These are phyloP conservation scores for Colletotrichum sp. DNA, from an alignment of 2,329 filamentous ascomycete species.

Conservation along the genomic window DNA sequence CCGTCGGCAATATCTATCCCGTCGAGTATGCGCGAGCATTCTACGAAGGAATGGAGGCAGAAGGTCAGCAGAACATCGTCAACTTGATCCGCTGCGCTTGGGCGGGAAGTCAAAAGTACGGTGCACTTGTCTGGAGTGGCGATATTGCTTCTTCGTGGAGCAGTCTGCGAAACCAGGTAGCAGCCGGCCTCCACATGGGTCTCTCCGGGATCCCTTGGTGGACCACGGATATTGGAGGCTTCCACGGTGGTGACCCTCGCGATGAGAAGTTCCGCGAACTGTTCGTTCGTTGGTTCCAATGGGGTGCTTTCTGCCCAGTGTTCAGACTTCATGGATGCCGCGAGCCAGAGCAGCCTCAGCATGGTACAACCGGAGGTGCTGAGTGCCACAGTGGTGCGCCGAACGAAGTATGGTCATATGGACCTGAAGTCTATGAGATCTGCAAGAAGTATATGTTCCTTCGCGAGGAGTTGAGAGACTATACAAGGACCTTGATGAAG, in stretches of 20 bases:
- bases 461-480: slow-evolving; percentile 62
- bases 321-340: slow-evolving; percentile 72
- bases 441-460: slow-evolving; percentile 64
- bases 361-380: slow-evolving; percentile 20
- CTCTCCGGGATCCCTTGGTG: slow-evolving; percentile 70
- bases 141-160: slow-evolving; percentile 71
- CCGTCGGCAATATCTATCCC: slow-evolving; percentile 65
- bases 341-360: slow-evolving; percentile 52
- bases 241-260: slow-evolving; percentile 67
- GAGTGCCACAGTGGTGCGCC: slow-evolving; percentile 52
- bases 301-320: slow-evolving; percentile 70
- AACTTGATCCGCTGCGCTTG: slow-evolving; percentile 59
- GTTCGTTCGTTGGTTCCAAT: slow-evolving; percentile 73
- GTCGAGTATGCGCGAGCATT: slow-evolving; percentile 63
- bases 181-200: slow-evolving; percentile 70
- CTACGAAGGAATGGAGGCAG: slow-evolving; percentile 60
- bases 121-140: slow-evolving; percentile 70
- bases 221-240: slow-evolving; percentile 75
- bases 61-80: slow-evolving; percentile 61
- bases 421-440: slow-evolving; percentile 63
- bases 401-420: slow-evolving; percentile 73
- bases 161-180: slow-evolving; percentile 63
- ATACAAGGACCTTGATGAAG: slow-evolving; percentile 62
- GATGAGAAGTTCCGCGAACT: slow-evolving; percentile 65
- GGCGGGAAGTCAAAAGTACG: slow-evolving; percentile 65